These are phyloP conservation scores for Fraxinus dipetala DNA, from an alignment of 305 asterid genomes.

Conservation along the genomic window DNA sequence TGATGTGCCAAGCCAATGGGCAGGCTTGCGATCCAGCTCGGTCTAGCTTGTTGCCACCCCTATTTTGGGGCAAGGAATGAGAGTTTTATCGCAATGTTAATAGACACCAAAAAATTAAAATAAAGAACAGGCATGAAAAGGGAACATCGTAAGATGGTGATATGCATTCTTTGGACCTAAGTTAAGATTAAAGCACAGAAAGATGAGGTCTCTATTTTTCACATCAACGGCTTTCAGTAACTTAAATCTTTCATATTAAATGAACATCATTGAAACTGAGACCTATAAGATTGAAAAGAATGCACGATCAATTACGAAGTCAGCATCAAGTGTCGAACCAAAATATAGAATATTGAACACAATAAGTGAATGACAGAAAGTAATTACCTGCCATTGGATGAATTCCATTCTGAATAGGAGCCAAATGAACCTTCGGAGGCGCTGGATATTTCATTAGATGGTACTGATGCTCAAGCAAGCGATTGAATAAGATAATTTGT, in stretches of 20 bases:
- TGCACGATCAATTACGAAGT: background rate
- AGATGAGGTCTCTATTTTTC: background rate
- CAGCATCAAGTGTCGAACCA: background rate
- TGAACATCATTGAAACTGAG: background rate
- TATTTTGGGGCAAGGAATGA: background rate
- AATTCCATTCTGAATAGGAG: constrained; percentile 71
- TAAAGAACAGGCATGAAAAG: background rate
- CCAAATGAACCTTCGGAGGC: constrained; percentile 60
- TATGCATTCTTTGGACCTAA: background rate
- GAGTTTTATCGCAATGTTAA: background rate
- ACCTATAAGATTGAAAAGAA: background rate
- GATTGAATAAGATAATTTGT: constrained; percentile 74
- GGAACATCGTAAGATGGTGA: background rate
- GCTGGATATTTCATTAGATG: constrained; percentile 72
- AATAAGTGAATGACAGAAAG: background rate
- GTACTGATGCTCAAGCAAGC: constrained; percentile 80
- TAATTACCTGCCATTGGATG: constrained; percentile 68
- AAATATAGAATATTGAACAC: background rate
- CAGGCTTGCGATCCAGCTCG: background rate
- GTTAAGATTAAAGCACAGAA: background rate
- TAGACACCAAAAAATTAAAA: background rate
- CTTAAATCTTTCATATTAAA: background rate
- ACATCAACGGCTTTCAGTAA: background rate
- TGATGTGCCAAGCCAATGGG: background rate
- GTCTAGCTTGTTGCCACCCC: background rate